Conservation (phyloP, 202 grass and related monocot species). For the Setaria viridis region DNA sequence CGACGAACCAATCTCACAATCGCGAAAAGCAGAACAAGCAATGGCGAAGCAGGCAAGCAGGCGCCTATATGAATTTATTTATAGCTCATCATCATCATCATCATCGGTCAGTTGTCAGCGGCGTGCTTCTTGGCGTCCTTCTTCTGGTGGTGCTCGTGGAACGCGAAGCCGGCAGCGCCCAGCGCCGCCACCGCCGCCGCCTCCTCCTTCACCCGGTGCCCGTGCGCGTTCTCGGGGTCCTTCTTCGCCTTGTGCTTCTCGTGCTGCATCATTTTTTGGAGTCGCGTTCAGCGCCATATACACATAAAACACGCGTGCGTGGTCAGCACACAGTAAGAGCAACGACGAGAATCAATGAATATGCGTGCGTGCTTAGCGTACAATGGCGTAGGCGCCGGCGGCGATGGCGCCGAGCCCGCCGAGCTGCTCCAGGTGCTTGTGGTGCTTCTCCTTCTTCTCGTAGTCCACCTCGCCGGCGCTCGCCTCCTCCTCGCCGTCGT, state of each 20-base stretch:
- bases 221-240: constrained; percentile 60
- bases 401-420: constrained; percentile 54
- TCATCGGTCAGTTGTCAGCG: background rate
- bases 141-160: constrained; percentile 88
- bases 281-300: too few species aligned
- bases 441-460: constrained; percentile 69
- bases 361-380: too few species aligned
- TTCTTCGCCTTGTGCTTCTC: constrained; percentile 94
- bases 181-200: constrained; percentile 61
- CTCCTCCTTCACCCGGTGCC: constrained; percentile 71
- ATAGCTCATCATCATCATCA: too few species aligned
- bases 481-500: constrained; percentile 52
- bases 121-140: constrained; percentile 73
- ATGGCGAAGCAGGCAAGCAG: too few species aligned
- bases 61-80: too few species aligned
- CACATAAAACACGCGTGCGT: too few species aligned
- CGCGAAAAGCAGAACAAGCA: too few species aligned
- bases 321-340: too few species aligned
- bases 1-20: too few species aligned
- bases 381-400: constrained; percentile 61
- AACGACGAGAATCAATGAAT: too few species aligned
- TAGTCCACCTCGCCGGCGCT: constrained; percentile 49
- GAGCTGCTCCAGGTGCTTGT: constrained; percentile 71
- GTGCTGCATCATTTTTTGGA: constrained; percentile 44
- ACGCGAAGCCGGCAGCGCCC: constrained; percentile 63